Base-by-base conservation (phyloP, 2,329 filamentous ascomycete species). In the Triangularia setosa region DNA sequence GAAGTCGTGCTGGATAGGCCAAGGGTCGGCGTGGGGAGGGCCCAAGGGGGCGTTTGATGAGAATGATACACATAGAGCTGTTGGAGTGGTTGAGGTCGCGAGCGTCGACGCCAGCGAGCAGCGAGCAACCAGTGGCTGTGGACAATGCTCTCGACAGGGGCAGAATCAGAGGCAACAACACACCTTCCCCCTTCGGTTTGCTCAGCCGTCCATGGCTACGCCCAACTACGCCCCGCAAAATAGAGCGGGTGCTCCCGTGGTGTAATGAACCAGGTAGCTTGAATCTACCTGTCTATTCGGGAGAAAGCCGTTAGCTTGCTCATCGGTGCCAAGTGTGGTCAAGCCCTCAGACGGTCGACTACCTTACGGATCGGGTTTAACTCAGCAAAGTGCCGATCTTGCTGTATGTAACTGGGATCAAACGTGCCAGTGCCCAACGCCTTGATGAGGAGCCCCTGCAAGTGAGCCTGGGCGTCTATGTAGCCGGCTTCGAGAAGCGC, bases 101-200 rank as follows among this genome's bases (percentile, higher is more conserved):
- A 12, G 30, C 14, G 30, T 8, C 30, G 9, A 12, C 30, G 14
- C 4, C 27, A 30, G 7, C 27, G 7, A 30, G 27, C 27, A 44
- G 12, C 54, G 40, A 55, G 33, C 30, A 24, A 33, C 56, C n/a
- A 44, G 57, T 23, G 16, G 48, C 30, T 56, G 55, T 16, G 18
- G 7, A 58, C 44, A 61, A 54, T 58, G 8, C 30, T 61, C 58
- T 60, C 33, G 48, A 58, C 44, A 52, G 66, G 44, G 64, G 65
- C 67, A 68, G 64, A 58, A 66, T 16, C n/a, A 58, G 21, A 56
- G 54, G 56, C n/a, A 54, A 40, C 35, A 24, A 65, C 25, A 67
- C 68, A 71, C 69, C 69, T 71, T 70, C 69, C 69, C 54, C 53
- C 62, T 70, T 70, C 44, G 67, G 68, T n/a, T 33, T 27, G 27